These are phyloP conservation scores for Chenopodium quinoa DNA, from an alignment of 148 eudicot species.

Conservation along the genomic window DNA sequence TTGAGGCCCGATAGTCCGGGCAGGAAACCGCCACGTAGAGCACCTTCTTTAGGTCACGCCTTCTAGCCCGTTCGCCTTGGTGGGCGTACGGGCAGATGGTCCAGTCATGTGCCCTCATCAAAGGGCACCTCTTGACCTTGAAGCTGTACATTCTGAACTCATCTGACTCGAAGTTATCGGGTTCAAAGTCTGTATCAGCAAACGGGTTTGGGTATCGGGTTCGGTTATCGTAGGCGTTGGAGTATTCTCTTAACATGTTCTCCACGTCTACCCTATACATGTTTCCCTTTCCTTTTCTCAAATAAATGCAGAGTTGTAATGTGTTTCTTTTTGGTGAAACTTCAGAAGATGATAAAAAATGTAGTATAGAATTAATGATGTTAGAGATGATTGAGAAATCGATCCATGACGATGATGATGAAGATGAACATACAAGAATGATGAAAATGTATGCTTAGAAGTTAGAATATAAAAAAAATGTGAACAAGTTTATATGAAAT, in stretches of 20 bases:
- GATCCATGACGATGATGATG: background rate
- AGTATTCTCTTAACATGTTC: background rate
- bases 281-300: background rate
- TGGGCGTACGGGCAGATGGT: slow-evolving; percentile 31
- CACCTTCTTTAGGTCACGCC: slow-evolving; percentile 22
- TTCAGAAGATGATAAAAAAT: background rate
- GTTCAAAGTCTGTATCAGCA: background rate
- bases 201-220: slow-evolving; percentile 4
- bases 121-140: slow-evolving; percentile 23
- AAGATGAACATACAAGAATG: background rate
- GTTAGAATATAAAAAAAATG: background rate
- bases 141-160: slow-evolving; percentile 29
- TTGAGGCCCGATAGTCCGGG: slow-evolving; percentile 14
- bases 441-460: background rate
- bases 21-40: slow-evolving; percentile 20
- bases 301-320: background rate
- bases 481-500: background rate
- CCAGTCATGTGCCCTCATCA: slow-evolving; percentile 30
- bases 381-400: background rate
- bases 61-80: slow-evolving; percentile 24
- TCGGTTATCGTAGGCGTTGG: background rate
- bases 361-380: background rate
- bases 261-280: slow-evolving; percentile 19
- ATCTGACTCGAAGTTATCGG: slow-evolving; percentile 18
- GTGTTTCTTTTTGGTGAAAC: background rate